These are phyloP conservation scores for Chrysosporium keratinophilum DNA, from an alignment of 2,329 filamentous ascomycete species.

Conservation along the genomic window DNA sequence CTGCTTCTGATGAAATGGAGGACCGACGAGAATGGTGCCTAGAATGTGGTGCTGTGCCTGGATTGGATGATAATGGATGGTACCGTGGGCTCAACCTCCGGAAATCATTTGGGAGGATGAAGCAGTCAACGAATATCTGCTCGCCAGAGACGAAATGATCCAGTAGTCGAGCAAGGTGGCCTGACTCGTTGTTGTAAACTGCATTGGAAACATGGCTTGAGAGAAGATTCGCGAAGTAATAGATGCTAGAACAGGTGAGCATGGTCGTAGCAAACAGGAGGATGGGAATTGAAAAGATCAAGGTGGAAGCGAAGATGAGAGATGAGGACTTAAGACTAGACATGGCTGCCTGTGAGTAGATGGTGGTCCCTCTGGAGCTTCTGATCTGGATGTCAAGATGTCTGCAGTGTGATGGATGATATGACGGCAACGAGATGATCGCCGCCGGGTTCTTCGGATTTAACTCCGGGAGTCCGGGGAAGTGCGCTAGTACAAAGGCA, in stretches of 20 bases:
- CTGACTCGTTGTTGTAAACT: background rate
- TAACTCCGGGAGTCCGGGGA: too few relatives aligned
- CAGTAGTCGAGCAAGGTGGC: background rate
- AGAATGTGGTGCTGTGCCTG: background rate
- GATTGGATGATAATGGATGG: background rate
- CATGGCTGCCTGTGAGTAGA: background rate
- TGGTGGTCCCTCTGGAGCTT: background rate
- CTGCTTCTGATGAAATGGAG: background rate
- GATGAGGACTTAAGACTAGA: background rate
- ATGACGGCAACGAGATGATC: too few relatives aligned
- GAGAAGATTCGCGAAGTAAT: background rate
- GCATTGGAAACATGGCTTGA: background rate
- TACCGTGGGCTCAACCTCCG: background rate
- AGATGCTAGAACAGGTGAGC: background rate
- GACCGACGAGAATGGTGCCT: background rate
- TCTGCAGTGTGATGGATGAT: too few relatives aligned
- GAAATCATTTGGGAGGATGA: background rate
- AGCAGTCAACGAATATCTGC: background rate
- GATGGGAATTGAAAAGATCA: background rate
- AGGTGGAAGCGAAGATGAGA: slow-evolving; percentile 2
- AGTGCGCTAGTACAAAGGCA: too few relatives aligned
- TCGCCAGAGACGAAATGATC: background rate
- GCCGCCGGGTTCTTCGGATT: too few relatives aligned
- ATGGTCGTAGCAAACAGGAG: background rate
- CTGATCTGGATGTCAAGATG: too few relatives aligned